Evolutionary conservation across 2,329 filamentous ascomycete genomes (phyloP).

Genomic region (Rosellinia necatrix): DNA sequence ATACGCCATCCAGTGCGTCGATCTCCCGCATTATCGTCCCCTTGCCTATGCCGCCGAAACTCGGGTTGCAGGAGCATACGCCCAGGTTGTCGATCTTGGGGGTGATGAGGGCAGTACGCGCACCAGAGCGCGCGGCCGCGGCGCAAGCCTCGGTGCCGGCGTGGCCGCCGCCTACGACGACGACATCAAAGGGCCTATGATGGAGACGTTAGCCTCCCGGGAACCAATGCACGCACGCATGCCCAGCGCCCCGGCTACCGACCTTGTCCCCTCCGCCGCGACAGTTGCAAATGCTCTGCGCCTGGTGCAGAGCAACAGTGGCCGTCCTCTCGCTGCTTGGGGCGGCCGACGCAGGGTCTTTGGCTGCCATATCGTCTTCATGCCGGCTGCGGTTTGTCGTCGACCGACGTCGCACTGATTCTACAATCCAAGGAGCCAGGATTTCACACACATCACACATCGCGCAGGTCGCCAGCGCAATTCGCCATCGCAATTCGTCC

Average conservation of each 20-base stretch:
- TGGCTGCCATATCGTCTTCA: constrained; percentile 41
- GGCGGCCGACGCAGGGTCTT: constrained; percentile 36
- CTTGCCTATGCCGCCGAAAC: constrained; percentile 98
- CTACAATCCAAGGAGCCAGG: background rate
- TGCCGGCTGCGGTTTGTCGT: constrained; percentile 15
- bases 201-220: background rate
- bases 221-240: background rate
- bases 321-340: constrained; percentile 24
- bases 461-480: background rate
- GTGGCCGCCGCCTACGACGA: constrained; percentile 95
- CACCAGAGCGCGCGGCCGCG: constrained; percentile 85
- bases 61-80: constrained; percentile 36
- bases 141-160: constrained; percentile 93
- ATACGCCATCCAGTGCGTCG: constrained; percentile 89
- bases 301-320: constrained; percentile 16
- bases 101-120: constrained; percentile 86
- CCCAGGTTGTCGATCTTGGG: constrained; percentile 55
- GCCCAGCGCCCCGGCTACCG: constrained; percentile 4
- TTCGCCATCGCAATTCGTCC: background rate
- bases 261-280: constrained; percentile 40
- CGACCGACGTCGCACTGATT: background rate
- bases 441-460: background rate
- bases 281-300: constrained; percentile 41
- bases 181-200: constrained; percentile 75
- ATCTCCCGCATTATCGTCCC: constrained; percentile 95